Percentiles rank a stretch among this genome's conserved stretches.
Evolutionary conservation across 176 grass and related monocot species (phyloP).

Genomic region (Metroxylon sagu): DNA sequence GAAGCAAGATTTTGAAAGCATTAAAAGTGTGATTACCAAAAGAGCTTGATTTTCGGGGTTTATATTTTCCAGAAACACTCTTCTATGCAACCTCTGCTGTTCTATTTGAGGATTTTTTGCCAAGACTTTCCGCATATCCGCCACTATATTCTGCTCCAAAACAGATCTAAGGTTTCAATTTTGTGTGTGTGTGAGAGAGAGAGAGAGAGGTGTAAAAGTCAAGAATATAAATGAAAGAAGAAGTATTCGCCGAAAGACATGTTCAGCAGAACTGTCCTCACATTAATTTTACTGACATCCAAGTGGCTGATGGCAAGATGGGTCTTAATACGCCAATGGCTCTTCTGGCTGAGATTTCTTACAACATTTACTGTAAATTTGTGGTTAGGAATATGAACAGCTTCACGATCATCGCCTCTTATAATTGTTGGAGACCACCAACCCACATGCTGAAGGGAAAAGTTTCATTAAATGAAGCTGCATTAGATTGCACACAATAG

Average conservation of each 20-base stretch:
- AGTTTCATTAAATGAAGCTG: too few relatives aligned
- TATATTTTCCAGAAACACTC: slow-evolving; percentile 93
- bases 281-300: slow-evolving; percentile 96
- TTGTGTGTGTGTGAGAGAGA: not conserved
- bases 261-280: slow-evolving; percentile 19
- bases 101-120: slow-evolving; percentile 91
- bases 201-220: not conserved
- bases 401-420: slow-evolving; percentile 93
- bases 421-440: slow-evolving; percentile 93
- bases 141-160: slow-evolving; percentile 62
- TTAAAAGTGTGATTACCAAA: slow-evolving; percentile 36
- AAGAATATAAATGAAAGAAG: slow-evolving; percentile 5
- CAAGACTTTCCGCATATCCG: slow-evolving; percentile 95
- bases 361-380: slow-evolving; percentile 95
- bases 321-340: slow-evolving; percentile 96
- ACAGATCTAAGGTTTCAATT: slow-evolving; percentile 22
- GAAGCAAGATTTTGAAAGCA: too few relatives aligned
- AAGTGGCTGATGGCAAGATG: slow-evolving; percentile 95
- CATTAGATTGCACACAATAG: too few relatives aligned
- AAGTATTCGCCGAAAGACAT: not conserved
- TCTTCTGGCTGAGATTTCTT: slow-evolving; percentile 81
- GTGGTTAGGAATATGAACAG: slow-evolving; percentile 93
- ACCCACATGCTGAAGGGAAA: slow-evolving; percentile 83
- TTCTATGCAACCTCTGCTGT: slow-evolving; percentile 84
- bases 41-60: slow-evolving; percentile 95